Evolutionary conservation across 1,284 basidiomycete species (phyloP), one percentile per base, ranked within the genome.

Genomic region (Moesziomyces sp.): DNA sequence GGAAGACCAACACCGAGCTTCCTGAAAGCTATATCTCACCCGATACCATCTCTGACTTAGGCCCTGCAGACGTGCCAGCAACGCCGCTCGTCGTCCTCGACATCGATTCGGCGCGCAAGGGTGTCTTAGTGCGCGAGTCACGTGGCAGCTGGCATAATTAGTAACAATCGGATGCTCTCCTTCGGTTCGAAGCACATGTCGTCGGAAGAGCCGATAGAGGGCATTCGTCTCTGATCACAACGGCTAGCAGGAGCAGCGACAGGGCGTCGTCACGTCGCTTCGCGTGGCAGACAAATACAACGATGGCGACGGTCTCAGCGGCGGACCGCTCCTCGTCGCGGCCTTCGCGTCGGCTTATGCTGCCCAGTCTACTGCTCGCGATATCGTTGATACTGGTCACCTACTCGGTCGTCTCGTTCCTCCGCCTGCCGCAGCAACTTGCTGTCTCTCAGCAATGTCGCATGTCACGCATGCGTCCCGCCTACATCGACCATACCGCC

Each of bases 401-500:
- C 11, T 64, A 72, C 46, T 63, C 59, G 16, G 46, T 77, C 18
- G 42, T 57, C 23, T 73, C 77, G 1, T 83, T 81, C 40, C 11
- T 59, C 7, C 26, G 48, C 4, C 64, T 82, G 2, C 70, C 78
- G 18, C 40, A 53, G 14, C 63, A 63, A 42, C 76, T 83, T 5
- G 55, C 49, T 10, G 52, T 79, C 26, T 52, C 58, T n/a, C 76
- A 77, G 42, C 68, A 76, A 88, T 99, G 96, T 85, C 90, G 93
- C 56, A 99, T 99, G 96, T 94, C 93, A 64, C 94, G 90, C 87
- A 99, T 99, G 97, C 92, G 89, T 5, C 96, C 95, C 0, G 91
- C 91, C 6, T 99, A 98, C 84, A 61, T 84, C 26, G 85, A 92
- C 43, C 87, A 91, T 38, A 71, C 74, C 19, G 66, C 59, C 46